Base-by-base conservation (phyloP, 2,329 filamentous ascomycete genomes). In the Ophiostoma sp. region DNA sequence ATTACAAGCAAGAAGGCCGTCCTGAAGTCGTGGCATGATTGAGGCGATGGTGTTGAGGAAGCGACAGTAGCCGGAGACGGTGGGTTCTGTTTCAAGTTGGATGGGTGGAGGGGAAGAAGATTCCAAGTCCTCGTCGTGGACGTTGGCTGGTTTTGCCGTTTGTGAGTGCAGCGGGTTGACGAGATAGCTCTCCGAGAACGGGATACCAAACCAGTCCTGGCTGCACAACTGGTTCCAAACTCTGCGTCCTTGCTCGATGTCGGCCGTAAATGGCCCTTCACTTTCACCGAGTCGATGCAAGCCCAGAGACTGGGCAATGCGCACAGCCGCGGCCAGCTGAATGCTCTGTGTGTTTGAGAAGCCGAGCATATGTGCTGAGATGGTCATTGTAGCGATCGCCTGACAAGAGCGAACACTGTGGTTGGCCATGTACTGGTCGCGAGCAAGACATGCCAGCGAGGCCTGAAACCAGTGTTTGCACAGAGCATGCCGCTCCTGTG, bases 341-440 rank as follows among this genome's bases (percentile, higher is more conserved):
- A 85, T 83, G 3, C 81, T 82, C 74, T 85, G 85, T 57, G 83
- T 83, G 75, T 85, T 85, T 7, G 84, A 84, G 31, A 82, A 83
- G 0, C 85, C 85, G 0, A 87, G 80, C 19, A 85, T 78, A 77
- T 87, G 85, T 9, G 84, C 85, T 9, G 83, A 83, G 2, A 85
- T 83, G n/a, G 85, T 85, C 39, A 85, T 78, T 1, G 82, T 84
- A 11, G 83, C 79, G 52, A 87, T 85, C 3, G 85, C 82, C 76
- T 87, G 82, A 3, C 86, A 80, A 0, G 83, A 81, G 63, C 83
- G 81, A 1, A 85, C 79, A 15, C 82, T 82, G 74, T 84, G 82
- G 57, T 79, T 78, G 50, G 82, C 82, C 69, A 83, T 85, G 74
- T 83, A 87, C 68, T 85, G 82, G 2, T 83, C 84, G 4, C 82